Base-by-base conservation (phyloP, 176 grass and related monocot genomes). In the Carex parvula region DNA sequence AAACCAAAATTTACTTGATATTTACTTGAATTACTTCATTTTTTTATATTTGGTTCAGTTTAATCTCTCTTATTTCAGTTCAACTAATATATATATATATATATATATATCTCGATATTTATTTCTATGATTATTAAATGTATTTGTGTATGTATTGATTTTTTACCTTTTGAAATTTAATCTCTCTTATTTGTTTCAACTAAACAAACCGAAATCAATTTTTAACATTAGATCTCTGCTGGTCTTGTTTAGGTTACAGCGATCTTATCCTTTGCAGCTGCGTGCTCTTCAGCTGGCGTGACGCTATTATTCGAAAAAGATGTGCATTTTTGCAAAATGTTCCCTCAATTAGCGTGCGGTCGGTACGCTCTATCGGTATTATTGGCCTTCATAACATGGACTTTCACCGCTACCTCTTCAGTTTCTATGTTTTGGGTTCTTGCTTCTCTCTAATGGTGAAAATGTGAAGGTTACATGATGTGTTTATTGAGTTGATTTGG, bases 371-470 rank as follows among this genome's bases (percentile, higher is more conserved):
- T 93, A 44, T 88, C 88, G 0, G 86, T 93, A 59, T 63, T 87
- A 22, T 81, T 93, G 33, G 88, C 86, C 9, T 93, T 93, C 84
- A 87, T 93, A n/a, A 87, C 88, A 16, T 93, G 91, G 88, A 84
- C 89, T n/a, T 90, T 93, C 67, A 85, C 88, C 13, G 86, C 88
- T 26, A 90, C 84, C 9, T 93, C 91, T 20, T 87, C 91, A 20
- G 63, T 89, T 15, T 89, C 88, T 56, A 90, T 90, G 91, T 93
- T 93, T 69, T 90, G 88, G 88, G 68, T 93, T 30, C 62, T 90
- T 64, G 86, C 81, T 7, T 90, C 91, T 22, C 81, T 93, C 46
- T 93, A 29, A 29, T 29, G 86, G 88, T 41, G 17, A 33, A 32
- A 39, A 39, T 39, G 37, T 39, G 37, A 39, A 39, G 37, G 11